These are phyloP conservation scores for Penicillium rolfsii DNA, from an alignment of 2,329 filamentous ascomycete genomes.

Conservation along the genomic window DNA sequence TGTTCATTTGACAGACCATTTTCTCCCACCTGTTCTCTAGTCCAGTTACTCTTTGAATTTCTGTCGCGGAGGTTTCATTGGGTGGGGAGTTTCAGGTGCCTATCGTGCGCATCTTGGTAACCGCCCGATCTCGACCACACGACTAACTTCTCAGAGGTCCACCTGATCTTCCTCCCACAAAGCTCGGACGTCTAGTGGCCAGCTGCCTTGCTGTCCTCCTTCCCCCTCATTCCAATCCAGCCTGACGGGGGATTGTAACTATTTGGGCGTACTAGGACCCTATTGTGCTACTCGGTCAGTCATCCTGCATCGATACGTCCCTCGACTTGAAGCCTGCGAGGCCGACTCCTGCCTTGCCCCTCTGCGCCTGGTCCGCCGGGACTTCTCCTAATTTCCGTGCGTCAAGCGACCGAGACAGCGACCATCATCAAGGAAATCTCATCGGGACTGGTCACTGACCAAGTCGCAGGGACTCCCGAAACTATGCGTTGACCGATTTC, in stretches of 20 bases:
- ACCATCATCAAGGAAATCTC: neutral
- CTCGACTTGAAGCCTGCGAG: neutral
- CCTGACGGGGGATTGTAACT: constrained; percentile 9
- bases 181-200: constrained; percentile 18
- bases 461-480: constrained; percentile 9
- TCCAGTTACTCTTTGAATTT: neutral
- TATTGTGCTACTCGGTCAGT: constrained; percentile 21
- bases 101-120: constrained; percentile 15
- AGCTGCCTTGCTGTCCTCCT: neutral
- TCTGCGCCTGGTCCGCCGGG: constrained; percentile 9
- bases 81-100: neutral
- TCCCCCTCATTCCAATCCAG: constrained; percentile 21
- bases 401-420: neutral
- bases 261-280: neutral
- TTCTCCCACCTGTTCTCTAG: neutral
- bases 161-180: constrained; percentile 26
- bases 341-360: constrained; percentile 6
- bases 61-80: neutral
- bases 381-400: neutral
- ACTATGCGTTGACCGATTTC: constrained; percentile 25
- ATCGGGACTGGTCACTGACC: constrained; percentile 11
- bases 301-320: neutral
- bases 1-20: neutral
- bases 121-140: constrained; percentile 24
- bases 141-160: constrained; percentile 15